Evolutionary conservation across 2,329 filamentous ascomycete species (phyloP).

Genomic region (Claviceps africana): DNA sequence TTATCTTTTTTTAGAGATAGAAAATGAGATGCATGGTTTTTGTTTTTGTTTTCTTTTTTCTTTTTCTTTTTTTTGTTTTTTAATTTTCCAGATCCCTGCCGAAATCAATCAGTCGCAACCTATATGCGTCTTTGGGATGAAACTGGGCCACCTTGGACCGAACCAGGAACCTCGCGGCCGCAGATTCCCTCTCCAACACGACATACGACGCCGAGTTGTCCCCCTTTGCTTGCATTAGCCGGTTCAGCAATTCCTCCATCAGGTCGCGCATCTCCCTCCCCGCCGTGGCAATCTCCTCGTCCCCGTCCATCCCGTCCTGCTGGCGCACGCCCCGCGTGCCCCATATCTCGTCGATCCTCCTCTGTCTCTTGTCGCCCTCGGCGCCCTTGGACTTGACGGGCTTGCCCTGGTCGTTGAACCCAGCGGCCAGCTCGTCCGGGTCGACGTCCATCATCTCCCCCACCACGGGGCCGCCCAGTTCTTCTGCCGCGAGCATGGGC

Average conservation of each 20-base stretch:
- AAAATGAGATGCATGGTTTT: too few species aligned
- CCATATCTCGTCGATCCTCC: slow-evolving; percentile 52
- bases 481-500: slow-evolving; percentile 67
- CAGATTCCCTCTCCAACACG: slow-evolving; percentile 43
- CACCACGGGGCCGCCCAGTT: slow-evolving; percentile 69
- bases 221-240: slow-evolving; percentile 37
- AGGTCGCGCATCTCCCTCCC: slow-evolving; percentile 44
- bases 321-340: slow-evolving; percentile 16
- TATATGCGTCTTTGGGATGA: slow-evolving; percentile 47
- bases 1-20: too few species aligned
- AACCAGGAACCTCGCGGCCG: slow-evolving; percentile 49
- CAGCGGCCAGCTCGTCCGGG: slow-evolving; percentile 42
- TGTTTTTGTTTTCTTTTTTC: background rate
- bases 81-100: slow-evolving; percentile 46
- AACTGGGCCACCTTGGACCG: slow-evolving; percentile 53
- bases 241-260: slow-evolving; percentile 47
- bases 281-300: slow-evolving; percentile 36
- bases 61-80: slow-evolving; percentile 4
- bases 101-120: slow-evolving; percentile 48
- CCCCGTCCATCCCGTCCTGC: slow-evolving; percentile 13
- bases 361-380: slow-evolving; percentile 37
- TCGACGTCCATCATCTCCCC: slow-evolving; percentile 56
- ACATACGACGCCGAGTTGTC: slow-evolving; percentile 45
- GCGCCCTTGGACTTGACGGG: slow-evolving; percentile 32
- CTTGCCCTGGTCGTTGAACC: slow-evolving; percentile 47